Evolutionary conservation across 257 asterid species (phyloP).

Genomic region (Nicotiana benthamiana): DNA sequence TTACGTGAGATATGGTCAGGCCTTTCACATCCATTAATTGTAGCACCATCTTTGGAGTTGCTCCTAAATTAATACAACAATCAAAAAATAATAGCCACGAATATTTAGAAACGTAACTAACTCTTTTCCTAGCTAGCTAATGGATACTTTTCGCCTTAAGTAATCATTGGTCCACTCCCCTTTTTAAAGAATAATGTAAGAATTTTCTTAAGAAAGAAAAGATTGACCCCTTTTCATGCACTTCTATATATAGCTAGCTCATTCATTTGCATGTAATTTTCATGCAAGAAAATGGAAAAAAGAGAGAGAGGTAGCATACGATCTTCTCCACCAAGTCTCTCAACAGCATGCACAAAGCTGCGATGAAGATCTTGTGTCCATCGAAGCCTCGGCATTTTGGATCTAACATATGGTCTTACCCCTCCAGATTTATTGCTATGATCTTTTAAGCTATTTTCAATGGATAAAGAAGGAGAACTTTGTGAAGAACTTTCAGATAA

Average conservation of each 20-base stretch:
- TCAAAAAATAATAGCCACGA: background rate
- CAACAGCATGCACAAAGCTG: conserved; percentile 54
- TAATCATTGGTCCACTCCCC: background rate
- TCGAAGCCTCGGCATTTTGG: conserved; percentile 48
- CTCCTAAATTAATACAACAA: conserved; percentile 29
- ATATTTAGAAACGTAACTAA: background rate
- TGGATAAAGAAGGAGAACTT: conserved; percentile 15
- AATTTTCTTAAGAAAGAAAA: background rate
- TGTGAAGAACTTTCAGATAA: background rate
- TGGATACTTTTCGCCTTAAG: background rate
- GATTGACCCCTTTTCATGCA: background rate
- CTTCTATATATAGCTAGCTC: background rate
- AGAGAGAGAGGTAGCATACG: conserved; percentile 17
- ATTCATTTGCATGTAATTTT: background rate
- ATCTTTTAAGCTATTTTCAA: conserved; percentile 7
- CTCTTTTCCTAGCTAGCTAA: too few relatives aligned
- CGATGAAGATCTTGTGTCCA: conserved; percentile 69
- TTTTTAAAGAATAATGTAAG: background rate
- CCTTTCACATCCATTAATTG: conserved; percentile 73
- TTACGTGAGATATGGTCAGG: conserved; percentile 58
- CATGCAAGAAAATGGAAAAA: background rate
- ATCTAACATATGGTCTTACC: conserved; percentile 53
- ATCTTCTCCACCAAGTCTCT: conserved; percentile 64
- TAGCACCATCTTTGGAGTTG: conserved; percentile 74
- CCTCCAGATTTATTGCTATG: background rate